Evolutionary conservation across 331 rosid species (phyloP), one percentile per base, ranked within the genome.

Genomic region (Malus hybrid): DNA sequence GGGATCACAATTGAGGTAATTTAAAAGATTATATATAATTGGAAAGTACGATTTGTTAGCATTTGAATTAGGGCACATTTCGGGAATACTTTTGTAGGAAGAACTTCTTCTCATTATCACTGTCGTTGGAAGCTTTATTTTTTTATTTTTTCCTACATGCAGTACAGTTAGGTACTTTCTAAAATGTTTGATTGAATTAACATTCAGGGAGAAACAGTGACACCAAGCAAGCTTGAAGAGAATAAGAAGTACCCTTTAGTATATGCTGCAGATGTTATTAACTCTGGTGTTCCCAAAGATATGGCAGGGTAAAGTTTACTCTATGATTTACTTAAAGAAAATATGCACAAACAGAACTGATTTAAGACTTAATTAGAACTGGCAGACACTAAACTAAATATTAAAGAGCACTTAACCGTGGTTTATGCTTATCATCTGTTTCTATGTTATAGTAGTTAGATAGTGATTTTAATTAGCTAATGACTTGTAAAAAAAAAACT

Each of bases 121-220:
- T 44, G 5, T 44, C 50, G 15, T 3, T 44, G 50, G 50, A 44
- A 44, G 50, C 13, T 24, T 24, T 24, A 0, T 1, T 10, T 39
- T 39, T 10, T 39, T 34, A 1, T 42, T 39, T 39, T 39, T 3
- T 1, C 46, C 50, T 44, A 39, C 50, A 44, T 44, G 50, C 50
- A 44, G 13, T 10, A 44, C 48, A 44, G 13, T 44, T 10, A 0
- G 15, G 50, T 44, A 55, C 24, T 7, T 55, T 10, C 10, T 1
- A 55, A 55, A 55, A 55, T 55, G 61, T 60, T 10, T 55, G 15
- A 10, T 20, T 58, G 42, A 72, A 72, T 57, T 3, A 22, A 24
- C 16, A 66, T 26, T 36, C 72, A 94, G 99, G 99, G 99, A 72
- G 83, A 78, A 67, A 82, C 96, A 26, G 92, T 94, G 74, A 81